Conservation (phyloP, 2,329 filamentous ascomycete genomes). For the Purpureocillium takamizusanense region DNA sequence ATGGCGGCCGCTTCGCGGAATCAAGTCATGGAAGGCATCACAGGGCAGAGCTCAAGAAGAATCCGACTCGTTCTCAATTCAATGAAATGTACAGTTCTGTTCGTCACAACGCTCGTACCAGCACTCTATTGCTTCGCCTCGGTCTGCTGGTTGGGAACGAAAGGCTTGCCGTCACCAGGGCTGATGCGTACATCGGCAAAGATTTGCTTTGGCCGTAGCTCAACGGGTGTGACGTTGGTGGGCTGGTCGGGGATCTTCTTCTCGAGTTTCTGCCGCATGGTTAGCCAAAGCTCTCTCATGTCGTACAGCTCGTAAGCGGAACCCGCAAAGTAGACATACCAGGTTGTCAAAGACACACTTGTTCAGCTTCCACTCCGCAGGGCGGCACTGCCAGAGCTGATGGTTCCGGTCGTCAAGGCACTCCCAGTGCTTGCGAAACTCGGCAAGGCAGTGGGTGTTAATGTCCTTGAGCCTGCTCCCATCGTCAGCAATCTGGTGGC, state of each 20-base stretch:
- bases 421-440: conserved; percentile 91
- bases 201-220: conserved; percentile 58
- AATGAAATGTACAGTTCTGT: conserved; percentile 17
- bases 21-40: no score
- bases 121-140: conserved; percentile 24
- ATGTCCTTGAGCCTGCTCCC: conserved; percentile 75
- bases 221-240: conserved; percentile 60
- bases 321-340: conserved; percentile 50
- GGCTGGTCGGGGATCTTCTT: conserved; percentile 72
- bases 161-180: conserved; percentile 33
- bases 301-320: not conserved
- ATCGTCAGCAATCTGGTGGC: not conserved
- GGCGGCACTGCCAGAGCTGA: conserved; percentile 90
- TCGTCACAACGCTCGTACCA: not conserved
- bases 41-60: no score
- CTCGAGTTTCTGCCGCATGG: conserved; percentile 57
- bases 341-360: conserved; percentile 93
- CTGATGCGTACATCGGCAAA: conserved; percentile 45
- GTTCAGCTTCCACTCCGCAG: conserved; percentile 81
- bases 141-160: conserved; percentile 20
- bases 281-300: no score
- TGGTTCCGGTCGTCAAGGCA: conserved; percentile 98
- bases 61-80: conserved; percentile 12
- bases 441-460: conserved; percentile 84
- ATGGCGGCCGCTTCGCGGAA: no score